Base-by-base conservation (phyloP, 2,329 filamentous ascomycete species). In the Ophiostoma triangulosporum region DNA sequence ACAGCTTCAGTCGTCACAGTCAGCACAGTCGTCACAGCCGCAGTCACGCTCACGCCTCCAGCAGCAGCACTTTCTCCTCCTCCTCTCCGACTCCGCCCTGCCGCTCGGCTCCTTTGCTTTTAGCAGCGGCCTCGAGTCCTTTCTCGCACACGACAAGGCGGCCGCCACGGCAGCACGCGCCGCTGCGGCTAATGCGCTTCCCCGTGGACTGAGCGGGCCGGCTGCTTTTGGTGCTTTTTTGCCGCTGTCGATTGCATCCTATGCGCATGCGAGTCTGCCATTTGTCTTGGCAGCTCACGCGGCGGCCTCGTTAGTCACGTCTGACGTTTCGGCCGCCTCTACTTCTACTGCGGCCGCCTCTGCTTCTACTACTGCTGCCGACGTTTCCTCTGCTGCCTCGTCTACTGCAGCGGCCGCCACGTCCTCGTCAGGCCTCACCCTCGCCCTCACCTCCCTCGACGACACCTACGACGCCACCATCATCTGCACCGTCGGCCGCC, bases 81-180 rank as follows among this genome's bases (percentile, higher is more conserved):
- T 93, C 3, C 80, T 91, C 49, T 80, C 87, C 48, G 87, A 93
- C 71, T 90, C 87, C 1, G 85, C 86, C 14, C 78, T 93, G 2
- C 87, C 87, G 1, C 74, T 93, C 0, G 87, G 87, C 54, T 88
- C 86, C n/a, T 93, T 93, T 69, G 87, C 87, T 62, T 93, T 91
- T 71, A 87, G 82, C 71, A 85, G 80, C 60, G 86, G 86, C 3
- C 76, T 93, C 15, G 87, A 93, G 69, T 91, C 86, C 38, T 91
- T 84, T 66, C 79, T 90, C 17, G 83, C 84, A 3, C 87, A 93
- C 70, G 73, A 33, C 54, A 58, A 51, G 48, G 53, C 56, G 2
- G 50, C 50, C 12, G 55, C 49, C 3, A 8, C 50, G 5, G 45
- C 2, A 4, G 27, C 40, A 11, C 22, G n/a, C 24, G 51, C 48